Conservation (phyloP, 371 early-diverging fungal genomes). For the Lichtheimia corymbifera region DNA sequence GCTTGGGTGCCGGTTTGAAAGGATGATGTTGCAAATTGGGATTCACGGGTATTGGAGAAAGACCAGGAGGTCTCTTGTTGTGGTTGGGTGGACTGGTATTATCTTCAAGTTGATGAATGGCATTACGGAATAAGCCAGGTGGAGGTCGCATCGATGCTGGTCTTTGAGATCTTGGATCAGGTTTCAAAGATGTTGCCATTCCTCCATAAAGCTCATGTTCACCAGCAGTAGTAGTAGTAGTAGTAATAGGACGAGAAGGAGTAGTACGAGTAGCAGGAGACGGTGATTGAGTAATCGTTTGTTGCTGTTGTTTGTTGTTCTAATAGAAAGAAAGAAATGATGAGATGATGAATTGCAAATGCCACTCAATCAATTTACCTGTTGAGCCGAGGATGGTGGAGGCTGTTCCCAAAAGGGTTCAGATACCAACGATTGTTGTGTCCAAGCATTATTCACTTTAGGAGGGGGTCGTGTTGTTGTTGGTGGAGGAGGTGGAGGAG, state of each 20-base stretch:
- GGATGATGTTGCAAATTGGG: not conserved
- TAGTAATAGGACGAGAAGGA: not conserved
- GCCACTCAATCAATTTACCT: not conserved
- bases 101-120: constrained; percentile 1
- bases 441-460: constrained; percentile 16
- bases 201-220: not conserved
- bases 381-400: not conserved
- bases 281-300: not conserved
- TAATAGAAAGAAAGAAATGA: not conserved
- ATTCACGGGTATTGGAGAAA: constrained; percentile 17
- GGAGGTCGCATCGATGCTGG: constrained; percentile 6
- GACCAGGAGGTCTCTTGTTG: constrained; percentile 9
- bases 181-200: not conserved
- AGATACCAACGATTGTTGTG: constrained; percentile 8
- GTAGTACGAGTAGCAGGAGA: not conserved
- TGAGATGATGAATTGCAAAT: not conserved
- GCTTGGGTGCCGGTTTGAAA: not conserved
- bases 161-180: not conserved
- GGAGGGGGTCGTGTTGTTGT: constrained; percentile 13
- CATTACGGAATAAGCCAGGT: constrained; percentile 16
- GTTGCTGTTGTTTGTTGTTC: constrained; percentile 1
- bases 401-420: constrained; percentile 19
- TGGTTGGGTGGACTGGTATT: not conserved
- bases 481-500: constrained; percentile 1
- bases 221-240: not conserved